Conservation (phyloP, 208 protist genomes). For the Leishmania braziliensis region DNA sequence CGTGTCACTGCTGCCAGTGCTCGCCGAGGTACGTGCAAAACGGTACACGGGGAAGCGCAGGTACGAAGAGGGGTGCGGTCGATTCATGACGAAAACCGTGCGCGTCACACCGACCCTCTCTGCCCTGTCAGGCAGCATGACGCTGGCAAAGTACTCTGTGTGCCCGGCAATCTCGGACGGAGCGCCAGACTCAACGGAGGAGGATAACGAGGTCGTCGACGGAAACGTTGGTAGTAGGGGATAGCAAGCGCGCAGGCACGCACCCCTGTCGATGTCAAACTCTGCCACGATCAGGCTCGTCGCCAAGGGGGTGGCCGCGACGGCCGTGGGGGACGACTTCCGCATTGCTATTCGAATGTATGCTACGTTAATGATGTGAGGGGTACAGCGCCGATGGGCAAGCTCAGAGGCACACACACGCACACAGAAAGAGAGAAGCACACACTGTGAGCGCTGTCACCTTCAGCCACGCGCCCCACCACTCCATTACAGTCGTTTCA, state of each 20-base stretch:
- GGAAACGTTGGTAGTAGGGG: constrained; percentile 17
- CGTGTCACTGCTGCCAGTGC: not conserved
- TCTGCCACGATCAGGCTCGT: constrained; percentile 61
- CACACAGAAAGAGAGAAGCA: not conserved
- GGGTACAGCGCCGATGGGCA: not conserved
- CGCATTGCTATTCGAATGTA: not conserved
- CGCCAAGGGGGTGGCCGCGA: constrained; percentile 31
- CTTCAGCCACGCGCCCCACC: not conserved
- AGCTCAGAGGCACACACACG: not conserved
- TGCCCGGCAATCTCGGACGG: constrained; percentile 31
- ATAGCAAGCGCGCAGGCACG: constrained; percentile 63
- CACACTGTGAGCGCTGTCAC: not conserved
- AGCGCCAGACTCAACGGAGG: constrained; percentile 4
- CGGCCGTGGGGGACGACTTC: not conserved
- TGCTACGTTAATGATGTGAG: not conserved
- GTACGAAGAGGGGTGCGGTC: constrained; percentile 31
- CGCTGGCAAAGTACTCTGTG: constrained; percentile 68
- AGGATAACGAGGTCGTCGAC: not conserved
- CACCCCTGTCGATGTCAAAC: constrained; percentile 81
- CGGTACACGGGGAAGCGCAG: constrained; percentile 61
- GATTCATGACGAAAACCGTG: constrained; percentile 74
- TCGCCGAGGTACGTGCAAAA: constrained; percentile 21
- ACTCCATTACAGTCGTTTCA: not conserved
- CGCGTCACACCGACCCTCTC: constrained; percentile 63
- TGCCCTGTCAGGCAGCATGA: constrained; percentile 83